Base-by-base conservation (phyloP, 768 basidiomycete genomes). In the Leccinum obscurum region DNA sequence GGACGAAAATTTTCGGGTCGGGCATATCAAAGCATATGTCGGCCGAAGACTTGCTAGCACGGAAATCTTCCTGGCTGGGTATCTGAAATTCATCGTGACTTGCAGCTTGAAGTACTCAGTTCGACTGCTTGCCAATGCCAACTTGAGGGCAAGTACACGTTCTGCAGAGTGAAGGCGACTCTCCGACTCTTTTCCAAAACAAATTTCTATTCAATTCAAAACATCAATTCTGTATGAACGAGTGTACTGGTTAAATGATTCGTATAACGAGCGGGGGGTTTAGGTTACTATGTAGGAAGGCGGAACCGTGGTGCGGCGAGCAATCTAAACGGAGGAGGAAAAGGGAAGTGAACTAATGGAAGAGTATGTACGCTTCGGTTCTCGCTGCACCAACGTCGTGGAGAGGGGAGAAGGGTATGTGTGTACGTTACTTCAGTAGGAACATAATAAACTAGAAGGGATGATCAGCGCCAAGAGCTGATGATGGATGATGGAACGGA, bases 141-240 rank as follows among this genome's bases (percentile, higher is more conserved):
- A 41, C 41, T 41, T 41, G 17, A 41, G 41, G 41, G 41, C n/a
- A 41, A 41, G 41, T 5, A n/a, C 20, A 13, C 8, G 10, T 34
- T 39, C 44, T 3, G 17, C 13, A 35, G 34, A 34, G 32, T 34
- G 11, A 34, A 34, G 10, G 11, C 32, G 11, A 34, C 10, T 35
- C 34, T 35, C 8, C 22, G 3, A 14, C 20, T 34, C 22, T 14
- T 59, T n/a, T 46, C 22, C 14, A 41, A 58, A 58, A 67, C 62
- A 64, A 58, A 63, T 22, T 57, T 73, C 63, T 73, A 73, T 64
- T 64, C 62, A 60, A 66, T 58, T 68, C 62, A 61, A 61, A 68
- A 64, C 60, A 50, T 50, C 44, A 64, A 58, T 41, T 22, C 60
- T 26, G 54, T 59, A 26, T 28, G 6, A 66, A 68, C 37, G 74